A percentile compares a stretch with the other conserved stretches of the same genome.
phyloP scores from a whole-genome alignment of 768 basidiomycete species.

The Tylopilus balloui region DNA sequence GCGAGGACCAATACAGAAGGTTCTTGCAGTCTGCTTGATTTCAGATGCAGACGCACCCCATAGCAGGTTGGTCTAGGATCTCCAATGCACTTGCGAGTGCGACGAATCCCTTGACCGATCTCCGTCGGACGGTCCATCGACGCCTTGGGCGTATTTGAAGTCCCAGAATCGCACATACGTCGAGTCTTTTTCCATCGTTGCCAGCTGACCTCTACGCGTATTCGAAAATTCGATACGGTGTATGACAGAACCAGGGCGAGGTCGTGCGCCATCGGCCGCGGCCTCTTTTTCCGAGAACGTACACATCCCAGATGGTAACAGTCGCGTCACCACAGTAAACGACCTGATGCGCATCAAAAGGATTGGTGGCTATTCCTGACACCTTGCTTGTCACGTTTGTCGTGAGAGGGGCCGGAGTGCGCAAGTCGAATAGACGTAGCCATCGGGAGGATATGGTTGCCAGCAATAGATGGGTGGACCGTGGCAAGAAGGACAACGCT shows the following conservation, averaged over 20 bases:
- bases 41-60: conserved; percentile 42
- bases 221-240: conserved; percentile 65
- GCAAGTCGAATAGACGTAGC: conserved; percentile 74
- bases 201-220: conserved; percentile 62
- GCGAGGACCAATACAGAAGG: conserved; percentile 48
- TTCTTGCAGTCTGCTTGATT: conserved; percentile 26
- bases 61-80: conserved; percentile 62
- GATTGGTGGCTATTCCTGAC: conserved; percentile 66
- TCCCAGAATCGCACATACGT: conserved; percentile 76
- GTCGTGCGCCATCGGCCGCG: conserved; percentile 56
- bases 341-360: conserved; percentile 65
- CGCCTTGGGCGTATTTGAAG: conserved; percentile 46
- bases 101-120: conserved; percentile 43
- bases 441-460: conserved; percentile 74
- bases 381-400: conserved; percentile 60
- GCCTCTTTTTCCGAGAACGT: conserved; percentile 78
- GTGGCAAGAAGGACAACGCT: conserved; percentile 64
- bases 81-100: conserved; percentile 35
- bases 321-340: conserved; percentile 67
- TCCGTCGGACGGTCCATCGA: conserved; percentile 39
- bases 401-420: conserved; percentile 40
- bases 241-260: conserved; percentile 39
- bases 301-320: conserved; percentile 73
- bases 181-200: conserved; percentile 63
- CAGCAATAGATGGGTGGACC: conserved; percentile 61